phyloP scores from a whole-genome alignment of 202 grass and related monocot genomes.

The Panicum virgatum region DNA sequence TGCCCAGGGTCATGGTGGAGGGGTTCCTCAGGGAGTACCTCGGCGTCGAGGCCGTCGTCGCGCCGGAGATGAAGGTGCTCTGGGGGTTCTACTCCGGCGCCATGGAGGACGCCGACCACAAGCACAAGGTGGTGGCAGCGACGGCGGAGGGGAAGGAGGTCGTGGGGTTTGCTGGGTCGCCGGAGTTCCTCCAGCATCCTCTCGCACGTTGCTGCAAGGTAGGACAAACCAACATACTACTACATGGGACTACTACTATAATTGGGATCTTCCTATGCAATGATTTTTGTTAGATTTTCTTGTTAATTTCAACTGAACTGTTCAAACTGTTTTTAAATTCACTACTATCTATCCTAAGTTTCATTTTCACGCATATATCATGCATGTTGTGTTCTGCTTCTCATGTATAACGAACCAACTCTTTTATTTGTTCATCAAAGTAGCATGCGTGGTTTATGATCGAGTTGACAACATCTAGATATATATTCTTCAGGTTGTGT shows the following conservation, averaged over 20 bases:
- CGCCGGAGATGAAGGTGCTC: conserved; percentile 46
- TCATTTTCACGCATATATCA: not conserved
- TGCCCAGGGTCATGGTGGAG: conserved; percentile 80
- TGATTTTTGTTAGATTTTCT: too few relatives aligned
- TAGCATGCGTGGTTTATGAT: not conserved
- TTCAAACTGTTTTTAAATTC: too few relatives aligned
- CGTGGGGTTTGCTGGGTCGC: conserved; percentile 36
- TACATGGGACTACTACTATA: not conserved
- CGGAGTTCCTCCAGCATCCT: conserved; percentile 24
- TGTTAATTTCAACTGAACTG: too few relatives aligned
- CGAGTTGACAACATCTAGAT: not conserved
- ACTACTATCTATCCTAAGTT: not conserved
- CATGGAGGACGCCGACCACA: conserved; percentile 9
- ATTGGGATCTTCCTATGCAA: not conserved
- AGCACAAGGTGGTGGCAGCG: not conserved
- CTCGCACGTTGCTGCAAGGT: conserved; percentile 46
- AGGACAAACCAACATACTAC: not conserved
- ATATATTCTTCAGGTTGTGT: not conserved
- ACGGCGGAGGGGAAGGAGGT: not conserved
- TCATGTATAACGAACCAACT: not conserved
- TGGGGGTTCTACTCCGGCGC: conserved; percentile 60
- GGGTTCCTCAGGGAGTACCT: conserved; percentile 59
- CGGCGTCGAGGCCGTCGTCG: conserved; percentile 39
- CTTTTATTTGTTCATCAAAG: not conserved
- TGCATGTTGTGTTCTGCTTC: not conserved